These are phyloP conservation scores for Candida mesenterica DNA, from an alignment of 1,139 yeast species.

Conservation along the genomic window DNA sequence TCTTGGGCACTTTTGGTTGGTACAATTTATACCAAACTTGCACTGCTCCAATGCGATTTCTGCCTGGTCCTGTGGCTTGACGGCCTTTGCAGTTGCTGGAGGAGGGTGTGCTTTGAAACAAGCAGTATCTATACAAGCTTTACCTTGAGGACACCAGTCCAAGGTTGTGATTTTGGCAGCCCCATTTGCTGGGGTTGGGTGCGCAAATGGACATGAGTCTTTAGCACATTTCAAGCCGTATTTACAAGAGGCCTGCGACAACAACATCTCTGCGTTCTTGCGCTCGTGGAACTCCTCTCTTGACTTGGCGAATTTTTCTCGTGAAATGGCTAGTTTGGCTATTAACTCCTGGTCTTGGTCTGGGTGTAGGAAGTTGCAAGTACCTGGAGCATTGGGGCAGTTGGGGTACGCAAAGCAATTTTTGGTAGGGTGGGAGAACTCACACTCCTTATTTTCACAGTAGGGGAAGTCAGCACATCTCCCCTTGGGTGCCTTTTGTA, in stretches of 20 bases:
- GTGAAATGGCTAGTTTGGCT: constrained; percentile 61
- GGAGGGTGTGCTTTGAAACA: constrained; percentile 85
- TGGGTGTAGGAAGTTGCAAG: constrained; percentile 80
- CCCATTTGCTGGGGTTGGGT: constrained; percentile 83
- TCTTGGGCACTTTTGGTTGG: constrained; percentile 73
- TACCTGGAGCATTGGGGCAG: constrained; percentile 77
- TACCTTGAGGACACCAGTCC: constrained; percentile 77
- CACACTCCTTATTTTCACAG: constrained; percentile 67
- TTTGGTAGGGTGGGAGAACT: constrained; percentile 76
- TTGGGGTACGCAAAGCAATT: constrained; percentile 74
- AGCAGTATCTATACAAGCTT: constrained; percentile 54
- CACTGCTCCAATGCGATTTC: constrained; percentile 74
- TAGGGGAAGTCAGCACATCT: constrained; percentile 81
- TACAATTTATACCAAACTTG: constrained; percentile 72
- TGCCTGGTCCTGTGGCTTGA: constrained; percentile 23
- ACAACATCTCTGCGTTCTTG: constrained; percentile 15
- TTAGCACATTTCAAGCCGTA: constrained; percentile 74
- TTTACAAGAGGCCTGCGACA: constrained; percentile 56
- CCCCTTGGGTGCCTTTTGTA: constrained; percentile 49
- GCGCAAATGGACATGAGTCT: constrained; percentile 82
- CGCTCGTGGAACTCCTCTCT: constrained; percentile 50
- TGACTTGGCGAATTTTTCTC: constrained; percentile 49
- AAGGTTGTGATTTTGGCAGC: constrained; percentile 64
- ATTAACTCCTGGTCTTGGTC: constrained; percentile 76
- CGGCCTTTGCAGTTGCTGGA: constrained; percentile 40